Conservation (phyloP, 2,329 filamentous ascomycete species). For the Aspergillus arachidicola region DNA sequence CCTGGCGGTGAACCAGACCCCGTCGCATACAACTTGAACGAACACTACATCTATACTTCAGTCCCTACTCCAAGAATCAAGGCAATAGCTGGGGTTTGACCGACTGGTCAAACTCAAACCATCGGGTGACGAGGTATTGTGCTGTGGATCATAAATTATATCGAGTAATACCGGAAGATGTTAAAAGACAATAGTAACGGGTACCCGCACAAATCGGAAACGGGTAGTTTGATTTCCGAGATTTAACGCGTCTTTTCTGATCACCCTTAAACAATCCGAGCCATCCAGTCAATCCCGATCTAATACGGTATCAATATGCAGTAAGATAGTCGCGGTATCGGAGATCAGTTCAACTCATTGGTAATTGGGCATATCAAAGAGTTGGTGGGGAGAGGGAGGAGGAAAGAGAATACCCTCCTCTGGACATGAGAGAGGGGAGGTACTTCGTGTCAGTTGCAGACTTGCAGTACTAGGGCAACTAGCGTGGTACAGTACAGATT, state of each 20-base stretch:
- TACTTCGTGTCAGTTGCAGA: neutral
- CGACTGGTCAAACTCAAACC: neutral
- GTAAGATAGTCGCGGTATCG: neutral
- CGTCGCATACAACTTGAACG: neutral
- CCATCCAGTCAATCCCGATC: neutral
- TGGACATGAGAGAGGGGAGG: neutral
- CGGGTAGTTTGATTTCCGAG: neutral
- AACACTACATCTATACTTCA: neutral
- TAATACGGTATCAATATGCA: neutral
- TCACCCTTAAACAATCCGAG: neutral
- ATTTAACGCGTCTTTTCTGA: neutral
- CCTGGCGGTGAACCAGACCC: conserved; percentile 1
- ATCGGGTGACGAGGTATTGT: neutral
- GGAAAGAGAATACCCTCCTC: neutral
- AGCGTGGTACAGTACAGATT: conserved; percentile 7
- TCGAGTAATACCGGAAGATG: neutral
- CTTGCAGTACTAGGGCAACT: neutral
- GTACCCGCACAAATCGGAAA: neutral
- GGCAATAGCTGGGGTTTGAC: neutral
- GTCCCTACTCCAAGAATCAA: neutral
- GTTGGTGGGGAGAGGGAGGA: neutral
- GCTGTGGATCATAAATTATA: neutral
- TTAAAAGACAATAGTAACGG: neutral
- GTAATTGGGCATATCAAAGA: neutral
- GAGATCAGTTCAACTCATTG: neutral